A percentile compares a stretch with the other conserved stretches of the same genome.
Conservation (phyloP, 805 yeast genomes). For the Peterozyma xylosa region DNA sequence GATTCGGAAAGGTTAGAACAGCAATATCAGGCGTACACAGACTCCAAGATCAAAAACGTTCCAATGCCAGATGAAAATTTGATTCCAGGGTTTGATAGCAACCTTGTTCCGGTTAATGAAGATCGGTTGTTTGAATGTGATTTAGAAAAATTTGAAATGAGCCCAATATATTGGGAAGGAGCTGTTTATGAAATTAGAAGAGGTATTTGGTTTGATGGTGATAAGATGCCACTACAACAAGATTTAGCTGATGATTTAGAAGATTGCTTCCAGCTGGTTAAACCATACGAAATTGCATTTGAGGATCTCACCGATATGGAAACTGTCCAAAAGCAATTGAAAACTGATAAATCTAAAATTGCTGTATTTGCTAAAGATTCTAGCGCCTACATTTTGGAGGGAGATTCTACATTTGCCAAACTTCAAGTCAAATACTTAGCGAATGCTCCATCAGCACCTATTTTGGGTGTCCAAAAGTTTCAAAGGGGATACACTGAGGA, state of each 20-base stretch:
- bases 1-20: slow-evolving; percentile 62
- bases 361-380: slow-evolving; percentile 18
- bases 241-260: slow-evolving; percentile 54
- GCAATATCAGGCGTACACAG: slow-evolving; percentile 25
- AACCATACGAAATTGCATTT: slow-evolving; percentile 22
- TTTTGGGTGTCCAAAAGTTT: slow-evolving; percentile 40
- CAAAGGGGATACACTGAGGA: slow-evolving; percentile 38
- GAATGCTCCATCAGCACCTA: slow-evolving; percentile 17
- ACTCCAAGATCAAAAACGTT: neutral
- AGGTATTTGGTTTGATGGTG: slow-evolving; percentile 73
- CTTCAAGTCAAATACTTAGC: slow-evolving; percentile 19
- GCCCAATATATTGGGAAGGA: slow-evolving; percentile 85
- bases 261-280: slow-evolving; percentile 32
- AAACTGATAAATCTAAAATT: slow-evolving; percentile 16
- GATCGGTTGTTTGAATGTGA: slow-evolving; percentile 76
- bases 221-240: slow-evolving; percentile 46
- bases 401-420: slow-evolving; percentile 18
- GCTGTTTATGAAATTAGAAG: slow-evolving; percentile 77
- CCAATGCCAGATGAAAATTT: neutral
- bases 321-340: neutral
- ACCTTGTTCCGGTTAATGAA: slow-evolving; percentile 59
- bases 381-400: slow-evolving; percentile 17
- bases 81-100: slow-evolving; percentile 3
- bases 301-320: slow-evolving; percentile 3
- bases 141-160: slow-evolving; percentile 40